Base-by-base conservation (phyloP, 2,329 filamentous ascomycete species). In the Hortaea werneckii region DNA sequence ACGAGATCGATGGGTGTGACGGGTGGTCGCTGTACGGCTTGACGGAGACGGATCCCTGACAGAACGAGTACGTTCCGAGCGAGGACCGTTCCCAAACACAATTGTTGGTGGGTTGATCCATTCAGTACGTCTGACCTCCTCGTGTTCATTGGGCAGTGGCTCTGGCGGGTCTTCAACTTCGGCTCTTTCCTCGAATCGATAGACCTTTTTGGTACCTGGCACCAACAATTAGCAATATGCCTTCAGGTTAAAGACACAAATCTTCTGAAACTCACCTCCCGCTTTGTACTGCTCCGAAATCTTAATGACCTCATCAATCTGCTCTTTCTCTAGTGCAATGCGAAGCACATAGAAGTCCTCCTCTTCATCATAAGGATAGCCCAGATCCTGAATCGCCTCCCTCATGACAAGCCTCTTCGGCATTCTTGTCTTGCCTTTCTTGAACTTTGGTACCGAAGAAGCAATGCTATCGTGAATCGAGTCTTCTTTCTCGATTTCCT, bases 321-420 rank as follows among this genome's bases (percentile, higher is more conserved):
- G 87, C 12, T 90, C 80, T 57, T 94, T 89, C 11, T 87, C 85
- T 5, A 96, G 75, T 7, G 90, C 89, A 60, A 86, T 83, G 55
- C 85, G 80, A 30, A 96, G 80, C 43, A 95, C 78, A 56, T 92
- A 80, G 20, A 83, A 84, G 54, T 84, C 82, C 35, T 84, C 87
- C 85, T 95, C 87, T 69, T 94, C 85, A 46, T 86, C 77, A 57
- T 82, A 95, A 0, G 87, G 86, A 65, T 95, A 95, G 9, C 85
- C 83, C 10, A 94, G 73, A 52, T 95, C 86, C 51, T 85, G 82
- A 30, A 95, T 77, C 1, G 87, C 89, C 50, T 82, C 76, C 62
- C 85, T 83, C 53, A 85, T 85, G 10, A 94, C 86, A 49, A 95
- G 72, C 46, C 83, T 78, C 48, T 79, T 80, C 1, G 89, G 89